Evolutionary conservation across 2,329 filamentous ascomycete genomes (phyloP).

Genomic region (Penicillium fuscoglaucum): DNA sequence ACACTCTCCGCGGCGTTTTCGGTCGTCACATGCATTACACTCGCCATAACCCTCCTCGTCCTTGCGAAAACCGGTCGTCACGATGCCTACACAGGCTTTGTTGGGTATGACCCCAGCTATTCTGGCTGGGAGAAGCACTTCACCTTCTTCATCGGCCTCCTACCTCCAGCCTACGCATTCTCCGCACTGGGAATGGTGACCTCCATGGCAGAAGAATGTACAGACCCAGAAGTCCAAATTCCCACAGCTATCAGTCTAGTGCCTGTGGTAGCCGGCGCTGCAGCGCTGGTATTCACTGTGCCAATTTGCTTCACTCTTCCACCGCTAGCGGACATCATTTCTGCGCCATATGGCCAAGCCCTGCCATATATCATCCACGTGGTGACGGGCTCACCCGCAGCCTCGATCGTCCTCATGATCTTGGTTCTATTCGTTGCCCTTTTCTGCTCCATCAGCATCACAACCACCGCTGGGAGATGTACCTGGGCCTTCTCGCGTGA

Average conservation of each 20-base stretch:
- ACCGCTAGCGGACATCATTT: too few species aligned
- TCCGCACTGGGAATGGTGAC: slow-evolving; percentile 63
- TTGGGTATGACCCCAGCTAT: slow-evolving; percentile 28
- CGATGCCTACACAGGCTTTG: slow-evolving; percentile 8
- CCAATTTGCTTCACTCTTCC: too few species aligned
- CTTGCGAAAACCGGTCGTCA: slow-evolving; percentile 58
- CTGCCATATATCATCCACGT: too few species aligned
- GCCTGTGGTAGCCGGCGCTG: slow-evolving; percentile 52
- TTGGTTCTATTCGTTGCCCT: slow-evolving; percentile 53
- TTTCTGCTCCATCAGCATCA: slow-evolving; percentile 57
- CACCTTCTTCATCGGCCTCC: slow-evolving; percentile 62
- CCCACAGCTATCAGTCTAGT: slow-evolving; percentile 52
- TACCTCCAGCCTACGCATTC: slow-evolving; percentile 61
- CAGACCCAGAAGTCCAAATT: slow-evolving; percentile 53
- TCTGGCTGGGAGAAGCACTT: slow-evolving; percentile 59
- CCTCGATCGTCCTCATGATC: slow-evolving; percentile 19
- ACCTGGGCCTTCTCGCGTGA: slow-evolving; percentile 52
- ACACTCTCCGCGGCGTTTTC: slow-evolving; percentile 53
- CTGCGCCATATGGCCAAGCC: too few species aligned
- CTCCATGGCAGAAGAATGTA: slow-evolving; percentile 62
- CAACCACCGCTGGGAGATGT: slow-evolving; percentile 50
- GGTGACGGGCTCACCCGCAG: too few species aligned
- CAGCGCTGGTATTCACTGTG: slow-evolving; percentile 57
- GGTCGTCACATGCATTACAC: slow-evolving; percentile 51
- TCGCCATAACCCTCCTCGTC: slow-evolving; percentile 57